phyloP scores from a whole-genome alignment of 306 rosid species.

The Vigna reflexopilosa region DNA sequence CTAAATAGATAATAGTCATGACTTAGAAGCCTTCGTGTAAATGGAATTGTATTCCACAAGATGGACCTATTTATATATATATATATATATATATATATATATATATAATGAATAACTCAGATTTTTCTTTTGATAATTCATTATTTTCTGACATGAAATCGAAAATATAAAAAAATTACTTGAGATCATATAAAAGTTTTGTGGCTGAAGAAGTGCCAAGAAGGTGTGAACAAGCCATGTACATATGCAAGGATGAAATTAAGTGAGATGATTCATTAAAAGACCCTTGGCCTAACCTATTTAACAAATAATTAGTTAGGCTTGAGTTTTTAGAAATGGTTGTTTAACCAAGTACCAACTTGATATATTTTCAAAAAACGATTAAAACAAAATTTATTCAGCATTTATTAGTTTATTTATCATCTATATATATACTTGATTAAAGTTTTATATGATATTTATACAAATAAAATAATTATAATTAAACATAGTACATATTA shows the following conservation, averaged over 20 bases:
- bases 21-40: slow-evolving; percentile 3
- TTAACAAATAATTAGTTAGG: neutral
- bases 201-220: neutral
- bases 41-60: neutral
- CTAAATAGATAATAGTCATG: slow-evolving; percentile 2
- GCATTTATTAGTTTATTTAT: neutral
- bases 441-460: neutral
- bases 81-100: too few species aligned
- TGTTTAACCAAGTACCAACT: neutral
- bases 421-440: neutral
- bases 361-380: too few species aligned
- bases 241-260: neutral
- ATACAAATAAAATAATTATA: neutral
- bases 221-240: neutral
- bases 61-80: neutral
- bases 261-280: neutral
- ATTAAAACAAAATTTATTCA: neutral
- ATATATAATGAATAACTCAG: neutral
- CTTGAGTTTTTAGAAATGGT: neutral
- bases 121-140: neutral
- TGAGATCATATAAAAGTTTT: neutral
- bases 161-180: neutral
- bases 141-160: neutral
- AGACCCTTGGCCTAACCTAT: neutral
- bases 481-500: neutral